Evolutionary conservation across 1,284 basidiomycete species (phyloP).

Genomic region (Abortiporus biennis): DNA sequence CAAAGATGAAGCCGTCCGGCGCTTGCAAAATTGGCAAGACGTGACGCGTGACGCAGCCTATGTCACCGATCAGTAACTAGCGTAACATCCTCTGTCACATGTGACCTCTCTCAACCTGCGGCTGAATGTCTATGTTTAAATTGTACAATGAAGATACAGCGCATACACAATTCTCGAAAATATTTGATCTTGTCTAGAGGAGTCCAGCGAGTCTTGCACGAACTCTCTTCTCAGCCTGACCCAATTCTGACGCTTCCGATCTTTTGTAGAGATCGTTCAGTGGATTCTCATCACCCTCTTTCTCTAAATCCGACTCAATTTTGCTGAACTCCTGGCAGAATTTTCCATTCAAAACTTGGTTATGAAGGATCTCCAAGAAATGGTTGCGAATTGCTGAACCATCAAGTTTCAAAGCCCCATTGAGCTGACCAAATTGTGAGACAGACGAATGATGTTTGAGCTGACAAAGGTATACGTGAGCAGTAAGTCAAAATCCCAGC

Average conservation of each 20-base stretch:
- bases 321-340: slow-evolving; percentile 51
- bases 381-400: slow-evolving; percentile 41
- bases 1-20: too few species aligned
- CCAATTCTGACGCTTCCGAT: slow-evolving; percentile 46
- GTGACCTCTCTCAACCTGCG: too few species aligned
- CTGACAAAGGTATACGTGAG: slow-evolving; percentile 21
- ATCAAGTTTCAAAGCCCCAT: slow-evolving; percentile 49
- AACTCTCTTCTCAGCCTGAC: slow-evolving; percentile 55
- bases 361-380: slow-evolving; percentile 54
- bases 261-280: slow-evolving; percentile 47
- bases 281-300: slow-evolving; percentile 50
- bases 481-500: background rate
- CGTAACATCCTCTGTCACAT: too few species aligned
- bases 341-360: slow-evolving; percentile 55
- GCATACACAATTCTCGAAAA: background rate
- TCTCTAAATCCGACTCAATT: slow-evolving; percentile 54
- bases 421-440: slow-evolving; percentile 59
- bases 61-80: too few species aligned
- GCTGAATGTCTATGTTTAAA: too few species aligned
- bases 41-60: too few species aligned
- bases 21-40: too few species aligned
- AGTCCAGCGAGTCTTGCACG: slow-evolving; percentile 40
- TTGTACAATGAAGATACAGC: background rate
- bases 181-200: slow-evolving; percentile 20
- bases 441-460: slow-evolving; percentile 57